Conservation (phyloP, 768 basidiomycete genomes). For the Leccinum barrowsii region DNA sequence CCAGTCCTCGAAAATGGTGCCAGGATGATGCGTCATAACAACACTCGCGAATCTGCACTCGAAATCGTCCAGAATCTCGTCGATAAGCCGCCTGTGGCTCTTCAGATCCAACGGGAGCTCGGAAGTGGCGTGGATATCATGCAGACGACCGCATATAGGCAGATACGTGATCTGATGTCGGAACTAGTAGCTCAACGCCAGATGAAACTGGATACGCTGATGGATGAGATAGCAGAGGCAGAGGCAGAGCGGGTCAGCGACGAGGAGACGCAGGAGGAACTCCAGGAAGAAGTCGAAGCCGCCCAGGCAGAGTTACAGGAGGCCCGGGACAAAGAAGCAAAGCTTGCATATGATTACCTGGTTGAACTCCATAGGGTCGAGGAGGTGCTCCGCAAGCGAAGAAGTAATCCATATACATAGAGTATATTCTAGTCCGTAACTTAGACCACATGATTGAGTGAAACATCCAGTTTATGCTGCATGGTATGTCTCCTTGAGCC, state of each 20-base stretch:
- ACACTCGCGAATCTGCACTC: constrained; percentile 42
- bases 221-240: constrained; percentile 42
- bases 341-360: constrained; percentile 26
- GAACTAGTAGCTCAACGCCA: constrained; percentile 42
- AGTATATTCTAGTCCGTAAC: background rate
- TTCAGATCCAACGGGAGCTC: constrained; percentile 56
- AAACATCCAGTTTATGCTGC: background rate
- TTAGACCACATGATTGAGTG: background rate
- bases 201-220: constrained; percentile 42
- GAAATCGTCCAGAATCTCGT: constrained; percentile 41
- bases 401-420: background rate
- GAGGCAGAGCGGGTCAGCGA: constrained; percentile 41
- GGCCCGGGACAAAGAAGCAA: constrained; percentile 21
- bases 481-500: constrained; percentile 50
- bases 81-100: constrained; percentile 33
- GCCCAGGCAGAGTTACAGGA: constrained; percentile 21
- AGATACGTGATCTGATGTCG: constrained; percentile 46
- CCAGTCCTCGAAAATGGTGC: constrained; percentile 46
- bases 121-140: constrained; percentile 43
- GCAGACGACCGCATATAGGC: constrained; percentile 51
- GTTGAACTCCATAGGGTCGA: constrained; percentile 26
- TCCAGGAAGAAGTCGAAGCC: constrained; percentile 36
- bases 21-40: constrained; percentile 40
- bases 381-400: constrained; percentile 19
- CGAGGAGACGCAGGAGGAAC: constrained; percentile 42